Conservation (phyloP, 1,284 basidiomycete genomes). For the Cutaneotrichosporon sp. region DNA sequence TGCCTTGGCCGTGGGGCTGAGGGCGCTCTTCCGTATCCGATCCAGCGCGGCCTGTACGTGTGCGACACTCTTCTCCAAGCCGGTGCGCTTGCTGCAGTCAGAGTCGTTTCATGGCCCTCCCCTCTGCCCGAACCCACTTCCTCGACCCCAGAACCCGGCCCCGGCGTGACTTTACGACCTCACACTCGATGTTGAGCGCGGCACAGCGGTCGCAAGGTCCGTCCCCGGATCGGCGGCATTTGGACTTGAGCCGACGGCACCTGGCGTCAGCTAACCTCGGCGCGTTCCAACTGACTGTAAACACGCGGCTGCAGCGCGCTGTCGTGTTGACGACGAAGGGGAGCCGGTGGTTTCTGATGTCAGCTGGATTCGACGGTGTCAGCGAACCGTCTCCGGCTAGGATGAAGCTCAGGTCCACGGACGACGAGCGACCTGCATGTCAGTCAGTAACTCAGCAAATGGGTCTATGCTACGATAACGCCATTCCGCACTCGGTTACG, state of each 20-base stretch:
- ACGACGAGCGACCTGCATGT: not conserved
- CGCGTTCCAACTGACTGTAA: constrained; percentile 4
- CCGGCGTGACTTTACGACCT: constrained; percentile 9
- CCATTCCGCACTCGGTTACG: too few relatives aligned
- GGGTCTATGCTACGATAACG: too few relatives aligned
- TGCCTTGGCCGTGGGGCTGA: not conserved
- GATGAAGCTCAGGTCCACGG: not conserved
- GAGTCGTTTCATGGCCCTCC: too few relatives aligned
- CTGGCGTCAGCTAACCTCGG: not conserved
- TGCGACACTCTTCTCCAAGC: constrained; percentile 4
- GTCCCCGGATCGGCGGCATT: constrained; percentile 1
- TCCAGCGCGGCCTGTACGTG: constrained; percentile 8
- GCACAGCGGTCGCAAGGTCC: constrained; percentile 4
- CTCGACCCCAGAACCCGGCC: constrained; percentile 3
- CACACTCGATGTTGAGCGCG: constrained; percentile 1
- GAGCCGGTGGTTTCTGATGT: too few relatives aligned
- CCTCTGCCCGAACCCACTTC: not conserved
- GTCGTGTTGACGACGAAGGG: not conserved
- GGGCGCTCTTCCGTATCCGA: constrained; percentile 3
- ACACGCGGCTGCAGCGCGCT: constrained; percentile 4
- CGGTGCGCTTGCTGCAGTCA: constrained; percentile 3
- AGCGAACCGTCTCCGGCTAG: not conserved
- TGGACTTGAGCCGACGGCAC: constrained; percentile 2
- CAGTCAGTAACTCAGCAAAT: too few relatives aligned
- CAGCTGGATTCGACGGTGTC: too few relatives aligned